Evolutionary conservation across 2,329 filamentous ascomycete genomes (phyloP).

Genomic region (Fusarium equiseti): DNA sequence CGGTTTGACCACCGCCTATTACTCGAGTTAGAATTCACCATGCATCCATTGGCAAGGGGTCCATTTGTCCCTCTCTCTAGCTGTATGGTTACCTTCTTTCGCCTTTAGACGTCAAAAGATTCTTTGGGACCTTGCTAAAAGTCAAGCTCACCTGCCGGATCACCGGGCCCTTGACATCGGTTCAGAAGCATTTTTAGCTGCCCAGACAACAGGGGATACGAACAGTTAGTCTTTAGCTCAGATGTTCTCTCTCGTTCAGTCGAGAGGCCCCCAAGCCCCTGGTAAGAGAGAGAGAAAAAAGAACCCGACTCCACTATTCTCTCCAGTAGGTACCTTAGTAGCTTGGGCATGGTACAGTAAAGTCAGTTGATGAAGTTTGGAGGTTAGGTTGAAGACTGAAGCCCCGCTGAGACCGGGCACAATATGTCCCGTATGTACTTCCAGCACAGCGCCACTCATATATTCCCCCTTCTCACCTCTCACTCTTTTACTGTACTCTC

Average conservation of each 20-base stretch:
- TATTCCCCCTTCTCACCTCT: neutral
- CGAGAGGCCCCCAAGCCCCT: slow-evolving; percentile 25
- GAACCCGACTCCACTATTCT: slow-evolving; percentile 23
- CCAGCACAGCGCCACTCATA: slow-evolving; percentile 25
- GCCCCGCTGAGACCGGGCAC: slow-evolving; percentile 38
- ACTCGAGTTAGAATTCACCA: slow-evolving; percentile 8
- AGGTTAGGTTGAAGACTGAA: slow-evolving; percentile 12
- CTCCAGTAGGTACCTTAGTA: neutral
- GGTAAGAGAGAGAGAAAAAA: slow-evolving; percentile 1
- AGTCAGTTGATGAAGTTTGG: slow-evolving; percentile 23
- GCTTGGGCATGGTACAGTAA: neutral
- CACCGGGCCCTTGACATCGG: slow-evolving; percentile 33
- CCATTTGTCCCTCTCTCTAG: slow-evolving; percentile 23
- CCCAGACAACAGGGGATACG: slow-evolving; percentile 32
- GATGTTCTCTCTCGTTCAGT: slow-evolving; percentile 14
- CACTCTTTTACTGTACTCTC: neutral
- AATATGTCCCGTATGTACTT: slow-evolving; percentile 31
- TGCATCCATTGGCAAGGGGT: slow-evolving; percentile 28
- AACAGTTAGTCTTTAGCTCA: neutral
- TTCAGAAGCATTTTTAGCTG: slow-evolving; percentile 25
- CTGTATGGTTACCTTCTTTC: neutral
- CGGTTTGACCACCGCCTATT: neutral
- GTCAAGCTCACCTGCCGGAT: slow-evolving; percentile 8
- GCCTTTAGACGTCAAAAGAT: slow-evolving; percentile 9
- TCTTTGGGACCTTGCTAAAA: slow-evolving; percentile 8